These are phyloP conservation scores for Aspergillus fumigatiaffinis DNA, from an alignment of 2,329 filamentous ascomycete genomes.

Conservation along the genomic window DNA sequence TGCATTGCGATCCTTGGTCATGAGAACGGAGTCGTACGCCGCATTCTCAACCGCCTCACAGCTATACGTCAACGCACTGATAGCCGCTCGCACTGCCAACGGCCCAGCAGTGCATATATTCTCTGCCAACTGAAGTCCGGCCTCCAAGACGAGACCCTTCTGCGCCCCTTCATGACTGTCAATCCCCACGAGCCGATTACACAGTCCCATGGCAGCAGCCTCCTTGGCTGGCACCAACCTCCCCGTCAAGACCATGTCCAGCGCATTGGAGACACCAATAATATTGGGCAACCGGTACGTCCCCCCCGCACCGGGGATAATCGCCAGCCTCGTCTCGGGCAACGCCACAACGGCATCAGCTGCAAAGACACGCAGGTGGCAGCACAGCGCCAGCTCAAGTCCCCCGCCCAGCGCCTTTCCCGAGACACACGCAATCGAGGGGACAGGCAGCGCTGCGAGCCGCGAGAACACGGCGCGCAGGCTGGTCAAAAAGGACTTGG, in stretches of 20 bases:
- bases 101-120: slow-evolving; percentile 90
- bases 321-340: slow-evolving; percentile 87
- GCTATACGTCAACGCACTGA: slow-evolving; percentile 67
- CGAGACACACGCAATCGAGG: slow-evolving; percentile 6
- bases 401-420: slow-evolving; percentile 19
- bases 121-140: slow-evolving; percentile 71
- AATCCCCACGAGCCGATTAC: slow-evolving; percentile 83
- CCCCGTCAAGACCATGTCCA: slow-evolving; percentile 86
- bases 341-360: slow-evolving; percentile 75
- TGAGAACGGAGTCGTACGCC: slow-evolving; percentile 79
- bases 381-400: slow-evolving; percentile 16
- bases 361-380: slow-evolving; percentile 57
- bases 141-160: slow-evolving; percentile 64
- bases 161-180: slow-evolving; percentile 54
- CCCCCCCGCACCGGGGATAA: slow-evolving; percentile 91
- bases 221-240: slow-evolving; percentile 75
- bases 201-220: slow-evolving; percentile 86
- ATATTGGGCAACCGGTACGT: slow-evolving; percentile 81
- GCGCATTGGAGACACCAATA: slow-evolving; percentile 73
- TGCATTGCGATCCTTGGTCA: slow-evolving; percentile 82
- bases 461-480: slow-evolving; percentile 1
- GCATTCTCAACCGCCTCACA: slow-evolving; percentile 76
- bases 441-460: slow-evolving; percentile 2
- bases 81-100: slow-evolving; percentile 71
- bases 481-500: not conserved